A percentile compares a stretch with the other conserved stretches of the same genome.
phyloP scores from a whole-genome alignment of 2,329 filamentous ascomycete species.

The Fusarium annulatum region DNA sequence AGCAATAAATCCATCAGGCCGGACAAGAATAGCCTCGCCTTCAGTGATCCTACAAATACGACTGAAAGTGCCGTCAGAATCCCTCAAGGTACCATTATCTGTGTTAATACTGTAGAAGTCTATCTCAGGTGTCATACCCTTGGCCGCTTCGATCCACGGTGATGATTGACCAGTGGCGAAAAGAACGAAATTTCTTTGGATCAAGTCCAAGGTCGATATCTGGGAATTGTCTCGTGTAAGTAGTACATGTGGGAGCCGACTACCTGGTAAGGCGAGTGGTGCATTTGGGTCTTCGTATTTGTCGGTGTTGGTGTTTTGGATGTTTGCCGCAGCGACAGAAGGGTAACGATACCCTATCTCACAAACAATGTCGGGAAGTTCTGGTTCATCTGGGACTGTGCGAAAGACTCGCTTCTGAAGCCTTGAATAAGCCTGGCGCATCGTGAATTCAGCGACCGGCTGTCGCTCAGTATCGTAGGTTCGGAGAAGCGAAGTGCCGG shows the following conservation, averaged over 20 bases:
- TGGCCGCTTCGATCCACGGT: background rate
- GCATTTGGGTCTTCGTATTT: background rate
- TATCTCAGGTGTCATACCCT: fast-evolving
- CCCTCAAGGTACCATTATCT: fast-evolving
- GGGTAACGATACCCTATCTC: background rate
- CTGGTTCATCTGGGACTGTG: background rate
- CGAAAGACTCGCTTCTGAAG: background rate
- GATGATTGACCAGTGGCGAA: background rate
- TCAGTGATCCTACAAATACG: background rate
- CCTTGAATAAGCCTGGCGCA: background rate
- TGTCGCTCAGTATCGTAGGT: background rate
- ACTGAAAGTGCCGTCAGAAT: background rate
- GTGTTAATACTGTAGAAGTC: fast-evolving
- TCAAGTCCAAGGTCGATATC: background rate
- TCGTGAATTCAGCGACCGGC: background rate
- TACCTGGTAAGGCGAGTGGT: background rate
- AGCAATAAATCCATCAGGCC: background rate
- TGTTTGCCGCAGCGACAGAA: background rate
- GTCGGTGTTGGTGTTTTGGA: background rate
- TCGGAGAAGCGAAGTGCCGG: background rate
- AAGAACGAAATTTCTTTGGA: background rate
- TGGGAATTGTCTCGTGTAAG: background rate
- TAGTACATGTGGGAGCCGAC: background rate
- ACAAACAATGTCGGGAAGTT: background rate
- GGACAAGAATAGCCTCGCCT: background rate